These are phyloP conservation scores for Fusarium chaquense DNA, from an alignment of 2,329 filamentous ascomycete species.

Conservation along the genomic window DNA sequence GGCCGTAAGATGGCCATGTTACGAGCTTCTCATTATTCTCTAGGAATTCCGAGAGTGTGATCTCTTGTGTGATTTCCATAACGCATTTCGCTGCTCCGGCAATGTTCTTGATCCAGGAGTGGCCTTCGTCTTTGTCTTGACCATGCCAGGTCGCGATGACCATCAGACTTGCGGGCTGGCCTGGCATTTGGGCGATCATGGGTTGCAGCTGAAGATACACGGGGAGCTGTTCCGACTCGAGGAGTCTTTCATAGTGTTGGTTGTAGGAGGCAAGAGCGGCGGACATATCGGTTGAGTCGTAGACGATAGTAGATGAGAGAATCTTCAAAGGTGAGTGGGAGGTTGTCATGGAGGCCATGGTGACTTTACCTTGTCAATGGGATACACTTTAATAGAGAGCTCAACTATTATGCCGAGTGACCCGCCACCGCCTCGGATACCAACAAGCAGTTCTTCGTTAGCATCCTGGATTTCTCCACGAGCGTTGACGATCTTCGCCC, in stretches of 20 bases:
- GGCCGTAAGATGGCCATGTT: neutral
- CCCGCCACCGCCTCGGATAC: slow-evolving; percentile 20
- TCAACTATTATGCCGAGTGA: slow-evolving; percentile 16
- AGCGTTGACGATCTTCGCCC: neutral
- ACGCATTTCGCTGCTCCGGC: neutral
- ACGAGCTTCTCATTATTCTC: neutral
- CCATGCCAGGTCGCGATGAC: neutral
- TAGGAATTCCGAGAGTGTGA: neutral
- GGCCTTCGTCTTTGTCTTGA: neutral
- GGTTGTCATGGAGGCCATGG: rapidly evolving
- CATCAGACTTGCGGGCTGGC: neutral
- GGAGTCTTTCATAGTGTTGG: neutral
- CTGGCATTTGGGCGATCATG: neutral
- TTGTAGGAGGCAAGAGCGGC: neutral
- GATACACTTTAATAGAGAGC: slow-evolving; percentile 5
- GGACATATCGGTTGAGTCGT: slow-evolving; percentile 1
- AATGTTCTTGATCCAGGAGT: neutral
- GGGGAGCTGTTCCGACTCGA: rapidly evolving
- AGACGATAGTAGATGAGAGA: neutral
- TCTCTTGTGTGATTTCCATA: slow-evolving; percentile 6
- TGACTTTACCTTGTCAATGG: neutral
- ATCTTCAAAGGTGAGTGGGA: neutral
- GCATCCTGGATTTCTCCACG: slow-evolving; percentile 11
- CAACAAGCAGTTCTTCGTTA: slow-evolving; percentile 3
- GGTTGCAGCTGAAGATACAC: neutral